Conservation (phyloP, 768 basidiomycete species). For the Boletus patriciae region DNA sequence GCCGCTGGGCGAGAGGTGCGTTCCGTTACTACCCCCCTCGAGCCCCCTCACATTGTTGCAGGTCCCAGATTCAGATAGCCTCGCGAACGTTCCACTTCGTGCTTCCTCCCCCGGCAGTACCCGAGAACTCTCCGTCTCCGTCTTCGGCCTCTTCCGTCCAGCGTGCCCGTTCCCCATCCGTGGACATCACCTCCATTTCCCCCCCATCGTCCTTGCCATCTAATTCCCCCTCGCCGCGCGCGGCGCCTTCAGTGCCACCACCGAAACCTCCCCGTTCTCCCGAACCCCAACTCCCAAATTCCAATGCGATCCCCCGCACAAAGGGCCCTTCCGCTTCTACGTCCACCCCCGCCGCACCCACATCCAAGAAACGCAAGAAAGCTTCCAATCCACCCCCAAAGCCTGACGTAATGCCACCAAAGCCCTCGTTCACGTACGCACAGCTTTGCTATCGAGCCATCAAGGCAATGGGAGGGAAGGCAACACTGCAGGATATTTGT, state of each 20-base stretch:
- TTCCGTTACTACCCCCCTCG: slow-evolving; percentile 1
- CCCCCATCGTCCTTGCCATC: slow-evolving; percentile 81
- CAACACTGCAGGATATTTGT: slow-evolving; percentile 90
- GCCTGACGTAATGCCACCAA: slow-evolving; percentile 80
- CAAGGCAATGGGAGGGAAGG: slow-evolving; percentile 75
- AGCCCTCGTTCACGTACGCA: slow-evolving; percentile 88
- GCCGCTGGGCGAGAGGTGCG: slow-evolving; percentile 80
- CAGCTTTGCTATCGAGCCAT: slow-evolving; percentile 90
- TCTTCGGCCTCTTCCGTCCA: slow-evolving; percentile 72
- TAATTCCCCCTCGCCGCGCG: slow-evolving; percentile 64
- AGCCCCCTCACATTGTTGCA: slow-evolving; percentile 33
- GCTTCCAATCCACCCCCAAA: slow-evolving; percentile 43
- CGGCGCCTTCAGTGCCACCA: slow-evolving; percentile 42
- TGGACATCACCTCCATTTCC: slow-evolving; percentile 79
- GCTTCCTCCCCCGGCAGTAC: slow-evolving; percentile 81
- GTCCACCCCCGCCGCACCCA: slow-evolving; percentile 18
- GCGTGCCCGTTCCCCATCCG: slow-evolving; percentile 72
- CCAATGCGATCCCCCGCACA: slow-evolving; percentile 53
- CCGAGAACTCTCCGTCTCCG: slow-evolving; percentile 79
- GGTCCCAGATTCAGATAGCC: slow-evolving; percentile 95
- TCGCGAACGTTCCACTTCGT: slow-evolving; percentile 97
- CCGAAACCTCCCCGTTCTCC: slow-evolving; percentile 48
- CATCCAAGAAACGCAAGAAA: slow-evolving; percentile 74
- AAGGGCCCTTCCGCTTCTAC: slow-evolving; percentile 36
- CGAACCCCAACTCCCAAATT: slow-evolving; percentile 59